Evolutionary conservation across 2,329 filamentous ascomycete species (phyloP), one percentile per base, ranked within the genome.

Genomic region (Alternaria brassicicola): DNA sequence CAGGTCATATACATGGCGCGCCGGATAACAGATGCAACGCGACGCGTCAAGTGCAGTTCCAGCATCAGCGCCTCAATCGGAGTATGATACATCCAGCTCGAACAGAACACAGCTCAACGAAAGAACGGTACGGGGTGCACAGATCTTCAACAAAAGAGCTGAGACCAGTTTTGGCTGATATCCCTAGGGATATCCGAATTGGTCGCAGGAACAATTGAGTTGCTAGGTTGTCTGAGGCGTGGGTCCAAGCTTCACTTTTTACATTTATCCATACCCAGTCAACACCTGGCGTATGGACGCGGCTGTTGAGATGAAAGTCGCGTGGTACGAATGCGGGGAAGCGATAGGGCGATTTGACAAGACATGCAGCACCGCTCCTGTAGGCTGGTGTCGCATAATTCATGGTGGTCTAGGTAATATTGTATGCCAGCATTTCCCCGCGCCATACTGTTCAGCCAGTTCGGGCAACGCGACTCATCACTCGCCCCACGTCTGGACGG

Each of bases 261-360:
- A 28, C 33, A 60, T 62, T 57, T 59, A 55, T 17, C 46, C 55
- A 52, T 51, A 47, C 63, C 45, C 52, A 53, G 56, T 49, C 19
- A 25, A 52, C 42, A 33, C 38, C 39, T 51, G 48, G 52, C 30
- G 30, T 36, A 19, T 21, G 19, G 15, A 15, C 42, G 25, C 38
- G 21, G 33, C 36, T 33, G 42, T 39, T 26, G 36, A 54, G 31
- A 52, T 36, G 43, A 19, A 30, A 10, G 28, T 54, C 43, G 36
- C 25, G 43, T 54, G 52, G 51, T 48, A 25, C 41, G 31, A 41
- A 46, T 55, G 61, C 54, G 55, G 60, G 61, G 60, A 61, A 61
- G 39, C 35, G 8, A 41, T 10, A 41, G 36, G 25, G 30, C 23
- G 31, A 42, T 52, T 43, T 43, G 43, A 39, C 30, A 9, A 17